Evolutionary conservation across 345 rosid species (phyloP).

Genomic region (Pugionium cornutum): DNA sequence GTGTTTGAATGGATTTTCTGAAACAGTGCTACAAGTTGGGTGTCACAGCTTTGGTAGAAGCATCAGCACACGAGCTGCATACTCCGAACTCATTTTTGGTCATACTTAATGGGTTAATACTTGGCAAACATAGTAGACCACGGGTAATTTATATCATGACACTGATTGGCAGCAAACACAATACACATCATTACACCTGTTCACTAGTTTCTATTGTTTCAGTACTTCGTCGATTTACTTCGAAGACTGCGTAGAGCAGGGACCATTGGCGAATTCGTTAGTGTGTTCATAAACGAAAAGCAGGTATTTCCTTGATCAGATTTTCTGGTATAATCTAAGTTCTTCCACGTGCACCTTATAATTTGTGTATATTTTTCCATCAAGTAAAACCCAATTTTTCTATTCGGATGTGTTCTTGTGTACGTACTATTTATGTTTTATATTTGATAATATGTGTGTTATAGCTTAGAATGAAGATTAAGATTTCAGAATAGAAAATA

Average conservation of each 20-base stretch:
- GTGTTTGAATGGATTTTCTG: conserved; percentile 25
- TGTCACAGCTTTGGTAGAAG: conserved; percentile 74
- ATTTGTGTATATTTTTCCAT: conserved; percentile 13
- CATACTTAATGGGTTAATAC: conserved; percentile 82
- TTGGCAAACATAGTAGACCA: conserved; percentile 92
- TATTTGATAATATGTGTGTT: conserved; percentile 4
- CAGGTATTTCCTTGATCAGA: conserved; percentile 58
- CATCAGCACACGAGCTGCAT: conserved; percentile 91
- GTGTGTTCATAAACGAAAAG: conserved; percentile 84
- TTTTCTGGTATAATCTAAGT: background rate
- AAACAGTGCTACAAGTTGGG: conserved; percentile 83
- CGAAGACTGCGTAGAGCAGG: conserved; percentile 91
- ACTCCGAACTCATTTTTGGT: conserved; percentile 75
- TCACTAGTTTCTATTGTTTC: conserved; percentile 28
- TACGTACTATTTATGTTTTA: conserved; percentile 6
- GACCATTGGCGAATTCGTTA: conserved; percentile 86
- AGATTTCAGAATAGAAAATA: background rate
- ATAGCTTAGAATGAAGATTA: conserved; percentile 14
- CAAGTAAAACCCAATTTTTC: conserved; percentile 10
- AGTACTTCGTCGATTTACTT: conserved; percentile 69
- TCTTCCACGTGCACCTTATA: background rate
- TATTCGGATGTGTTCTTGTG: conserved; percentile 12
- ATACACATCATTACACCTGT: conserved; percentile 17
- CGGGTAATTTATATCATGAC: conserved; percentile 54
- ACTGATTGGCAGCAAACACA: background rate